Evolutionary conservation across 352 stramenopile species (phyloP).

Genomic region (Vaucheria bursata): DNA sequence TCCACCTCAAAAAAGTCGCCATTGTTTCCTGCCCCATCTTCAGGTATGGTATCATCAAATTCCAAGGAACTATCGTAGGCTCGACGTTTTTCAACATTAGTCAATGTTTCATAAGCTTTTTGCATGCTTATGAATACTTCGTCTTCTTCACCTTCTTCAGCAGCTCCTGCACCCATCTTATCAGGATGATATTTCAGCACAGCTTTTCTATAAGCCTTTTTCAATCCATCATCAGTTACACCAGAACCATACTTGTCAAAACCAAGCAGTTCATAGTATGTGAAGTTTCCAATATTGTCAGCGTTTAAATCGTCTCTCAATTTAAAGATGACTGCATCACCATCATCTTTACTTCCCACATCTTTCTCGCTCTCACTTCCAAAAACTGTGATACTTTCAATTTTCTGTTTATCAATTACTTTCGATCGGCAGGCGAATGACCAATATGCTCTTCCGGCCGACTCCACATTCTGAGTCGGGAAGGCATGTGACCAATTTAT

Average conservation of each 20-base stretch:
- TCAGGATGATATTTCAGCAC: slow-evolving; percentile 61
- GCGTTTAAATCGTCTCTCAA: slow-evolving; percentile 44
- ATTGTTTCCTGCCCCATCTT: slow-evolving; percentile 15
- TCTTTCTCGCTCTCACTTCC: not conserved
- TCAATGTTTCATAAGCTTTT: slow-evolving; percentile 58
- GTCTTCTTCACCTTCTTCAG: slow-evolving; percentile 43
- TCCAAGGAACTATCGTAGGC: slow-evolving; percentile 57
- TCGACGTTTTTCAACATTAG: slow-evolving; percentile 52
- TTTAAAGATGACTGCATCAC: slow-evolving; percentile 18
- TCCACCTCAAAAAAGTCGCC: slow-evolving; percentile 8
- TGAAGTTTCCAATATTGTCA: slow-evolving; percentile 39
- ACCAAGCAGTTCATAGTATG: slow-evolving; percentile 48
- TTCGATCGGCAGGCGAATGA: not conserved
- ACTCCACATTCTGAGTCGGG: not conserved
- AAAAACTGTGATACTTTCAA: not conserved
- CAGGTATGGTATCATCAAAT: slow-evolving; percentile 58
- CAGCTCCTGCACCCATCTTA: slow-evolving; percentile 51
- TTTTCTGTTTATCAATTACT: not conserved
- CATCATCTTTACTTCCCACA: slow-evolving; percentile 9
- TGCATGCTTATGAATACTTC: slow-evolving; percentile 58
- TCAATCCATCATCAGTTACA: slow-evolving; percentile 43
- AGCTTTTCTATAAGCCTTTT: slow-evolving; percentile 58
- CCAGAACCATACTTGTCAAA: slow-evolving; percentile 45
- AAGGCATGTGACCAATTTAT: not conserved
- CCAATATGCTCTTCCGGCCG: not conserved